phyloP scores from a whole-genome alignment of 495 filamentous ascomycete species.

The Penicillium arizonense region DNA sequence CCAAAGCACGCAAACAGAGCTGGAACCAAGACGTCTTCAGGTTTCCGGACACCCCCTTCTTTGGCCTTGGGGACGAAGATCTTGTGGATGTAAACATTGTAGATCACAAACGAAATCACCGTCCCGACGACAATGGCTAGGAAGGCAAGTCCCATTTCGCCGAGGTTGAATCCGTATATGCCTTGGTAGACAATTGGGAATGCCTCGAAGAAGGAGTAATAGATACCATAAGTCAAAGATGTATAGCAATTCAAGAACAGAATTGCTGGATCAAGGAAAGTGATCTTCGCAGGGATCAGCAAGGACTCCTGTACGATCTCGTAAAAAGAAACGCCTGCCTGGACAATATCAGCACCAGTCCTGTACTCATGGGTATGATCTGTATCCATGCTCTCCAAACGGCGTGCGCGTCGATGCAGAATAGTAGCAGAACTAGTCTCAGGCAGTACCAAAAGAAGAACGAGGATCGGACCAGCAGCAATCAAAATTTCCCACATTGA shows the following conservation, averaged over 20 bases:
- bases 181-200: conserved; percentile 48
- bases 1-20: conserved; percentile 53
- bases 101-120: conserved; percentile 1
- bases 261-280: conserved; percentile 44
- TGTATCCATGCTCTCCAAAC: conserved; percentile 34
- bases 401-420: conserved; percentile 47
- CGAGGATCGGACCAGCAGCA: conserved; percentile 38
- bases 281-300: conserved; percentile 8
- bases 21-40: conserved; percentile 45
- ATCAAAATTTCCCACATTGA: conserved; percentile 47
- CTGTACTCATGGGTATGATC: conserved; percentile 8
- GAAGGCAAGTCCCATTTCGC: conserved; percentile 42
- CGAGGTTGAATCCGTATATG: conserved; percentile 45
- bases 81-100: conserved; percentile 8
- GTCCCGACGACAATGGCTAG: conserved; percentile 40
- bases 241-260: conserved; percentile 49
- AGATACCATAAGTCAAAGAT: conserved; percentile 46
- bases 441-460: conserved; percentile 49
- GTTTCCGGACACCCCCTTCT: conserved; percentile 30
- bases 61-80: background rate
- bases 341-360: conserved; percentile 32
- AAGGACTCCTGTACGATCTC: conserved; percentile 14
- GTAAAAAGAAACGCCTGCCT: conserved; percentile 19
- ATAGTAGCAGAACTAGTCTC: conserved; percentile 54
- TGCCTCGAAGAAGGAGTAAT: conserved; percentile 53